Percentiles rank a stretch among this genome's conserved stretches.
These are phyloP conservation scores for Purpureocillium takamizusanense DNA, from an alignment of 2,329 filamentous ascomycete species.

Conservation along the genomic window DNA sequence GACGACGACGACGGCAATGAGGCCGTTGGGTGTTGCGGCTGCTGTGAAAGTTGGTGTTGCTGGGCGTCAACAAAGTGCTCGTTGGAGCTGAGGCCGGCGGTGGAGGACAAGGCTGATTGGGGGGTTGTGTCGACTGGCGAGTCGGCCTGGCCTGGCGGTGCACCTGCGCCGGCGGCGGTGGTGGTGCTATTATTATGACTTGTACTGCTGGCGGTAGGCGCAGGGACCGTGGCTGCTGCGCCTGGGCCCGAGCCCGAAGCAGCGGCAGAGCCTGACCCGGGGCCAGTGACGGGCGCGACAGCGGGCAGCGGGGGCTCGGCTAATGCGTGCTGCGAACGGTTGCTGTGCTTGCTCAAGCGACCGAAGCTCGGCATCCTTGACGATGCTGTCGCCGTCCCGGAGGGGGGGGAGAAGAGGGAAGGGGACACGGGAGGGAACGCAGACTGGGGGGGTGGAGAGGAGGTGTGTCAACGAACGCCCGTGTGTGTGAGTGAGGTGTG, in stretches of 20 bases:
- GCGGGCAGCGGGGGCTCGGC: conserved; percentile 31
- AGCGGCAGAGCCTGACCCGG: not conserved
- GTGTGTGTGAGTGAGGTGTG: too few relatives aligned
- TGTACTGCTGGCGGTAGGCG: not conserved
- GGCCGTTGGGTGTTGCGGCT: conserved; percentile 2
- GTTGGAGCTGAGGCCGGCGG: conserved; percentile 34
- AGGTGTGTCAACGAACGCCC: too few relatives aligned
- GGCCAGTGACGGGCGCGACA: conserved; percentile 7
- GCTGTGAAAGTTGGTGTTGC: conserved; percentile 13
- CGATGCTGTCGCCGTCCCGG: conserved; percentile 3
- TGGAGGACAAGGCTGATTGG: conserved; percentile 38
- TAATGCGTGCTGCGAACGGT: conserved; percentile 48
- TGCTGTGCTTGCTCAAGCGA: conserved; percentile 46
- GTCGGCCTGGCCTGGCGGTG: conserved; percentile 13
- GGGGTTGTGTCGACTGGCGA: conserved; percentile 22
- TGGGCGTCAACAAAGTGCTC: conserved; percentile 33
- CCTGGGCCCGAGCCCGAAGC: not conserved
- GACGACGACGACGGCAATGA: too few relatives aligned
- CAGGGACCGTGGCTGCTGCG: conserved; percentile 1
- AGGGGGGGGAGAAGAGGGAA: not conserved
- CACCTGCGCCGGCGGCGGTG: not conserved
- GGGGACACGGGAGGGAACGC: not conserved
- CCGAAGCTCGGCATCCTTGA: conserved; percentile 41
- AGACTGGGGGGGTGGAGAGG: not conserved
- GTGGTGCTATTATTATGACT: not conserved